These are phyloP conservation scores for Ceratocystiopsis brevicomis DNA, from an alignment of 2,329 filamentous ascomycete genomes.

Conservation along the genomic window DNA sequence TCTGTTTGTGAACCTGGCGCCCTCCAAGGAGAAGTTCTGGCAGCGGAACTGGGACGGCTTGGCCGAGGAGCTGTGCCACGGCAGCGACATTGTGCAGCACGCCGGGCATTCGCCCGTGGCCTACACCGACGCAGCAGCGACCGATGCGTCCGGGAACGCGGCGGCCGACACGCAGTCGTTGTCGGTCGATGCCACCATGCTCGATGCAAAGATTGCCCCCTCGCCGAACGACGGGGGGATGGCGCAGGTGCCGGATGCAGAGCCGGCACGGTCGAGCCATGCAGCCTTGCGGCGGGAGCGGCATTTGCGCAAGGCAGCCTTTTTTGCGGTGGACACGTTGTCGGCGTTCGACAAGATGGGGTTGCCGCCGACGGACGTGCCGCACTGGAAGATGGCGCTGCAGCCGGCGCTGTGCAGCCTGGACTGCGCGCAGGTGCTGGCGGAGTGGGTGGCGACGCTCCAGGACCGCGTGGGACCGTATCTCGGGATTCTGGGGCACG, in stretches of 20 bases:
- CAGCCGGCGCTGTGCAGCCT: slow-evolving; percentile 86
- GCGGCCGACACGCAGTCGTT: slow-evolving; percentile 11
- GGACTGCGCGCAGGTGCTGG: slow-evolving; percentile 83
- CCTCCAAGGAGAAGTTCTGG: slow-evolving; percentile 87
- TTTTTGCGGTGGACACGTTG: slow-evolving; percentile 82
- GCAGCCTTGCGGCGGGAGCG: slow-evolving; percentile 58
- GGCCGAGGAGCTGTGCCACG: slow-evolving; percentile 67
- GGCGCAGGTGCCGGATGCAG: slow-evolving; percentile 12
- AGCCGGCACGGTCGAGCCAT: slow-evolving; percentile 14
- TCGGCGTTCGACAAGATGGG: slow-evolving; percentile 74
- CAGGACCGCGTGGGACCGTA: slow-evolving; percentile 89
- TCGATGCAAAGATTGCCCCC: slow-evolving; percentile 30
- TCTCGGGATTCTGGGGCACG: slow-evolving; percentile 59
- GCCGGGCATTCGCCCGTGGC: slow-evolving; percentile 42
- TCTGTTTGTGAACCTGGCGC: slow-evolving; percentile 80
- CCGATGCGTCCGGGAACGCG: slow-evolving; percentile 24
- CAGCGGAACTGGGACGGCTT: slow-evolving; percentile 83
- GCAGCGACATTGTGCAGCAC: slow-evolving; percentile 56
- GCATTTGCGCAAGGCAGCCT: slow-evolving; percentile 82
- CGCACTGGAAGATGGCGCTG: slow-evolving; percentile 67
- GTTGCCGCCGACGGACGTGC: slow-evolving; percentile 67
- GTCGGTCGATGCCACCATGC: slow-evolving; percentile 31
- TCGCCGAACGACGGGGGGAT: slow-evolving; percentile 26
- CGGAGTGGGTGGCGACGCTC: slow-evolving; percentile 83
- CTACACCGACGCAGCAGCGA: slow-evolving; percentile 23